These are phyloP conservation scores for Glycyrrhiza uralensis DNA, from an alignment of 306 rosid species.

Conservation along the genomic window DNA sequence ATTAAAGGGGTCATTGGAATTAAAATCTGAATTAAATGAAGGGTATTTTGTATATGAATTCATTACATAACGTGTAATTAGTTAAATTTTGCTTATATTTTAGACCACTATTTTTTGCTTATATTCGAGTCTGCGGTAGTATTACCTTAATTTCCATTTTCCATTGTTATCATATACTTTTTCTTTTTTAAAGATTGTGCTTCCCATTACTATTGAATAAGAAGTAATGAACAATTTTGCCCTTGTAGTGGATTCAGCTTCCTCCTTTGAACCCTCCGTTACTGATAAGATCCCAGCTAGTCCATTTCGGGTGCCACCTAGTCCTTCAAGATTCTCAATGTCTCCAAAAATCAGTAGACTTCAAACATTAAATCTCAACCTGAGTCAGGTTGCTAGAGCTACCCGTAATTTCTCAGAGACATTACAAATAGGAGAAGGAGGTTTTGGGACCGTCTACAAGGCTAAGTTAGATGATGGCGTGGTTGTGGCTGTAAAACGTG, in stretches of 20 bases:
- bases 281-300: constrained; percentile 64
- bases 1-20: no score
- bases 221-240: constrained; percentile 23
- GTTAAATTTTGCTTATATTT: no score
- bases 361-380: constrained; percentile 68
- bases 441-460: constrained; percentile 93
- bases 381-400: constrained; percentile 69
- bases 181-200: not conserved
- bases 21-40: no score
- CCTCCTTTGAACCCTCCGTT: constrained; percentile 54
- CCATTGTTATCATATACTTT: not conserved
- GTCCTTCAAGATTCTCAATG: constrained; percentile 72
- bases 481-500: constrained; percentile 84
- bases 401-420: constrained; percentile 82
- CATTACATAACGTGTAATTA: no score
- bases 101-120: no score
- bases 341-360: constrained; percentile 76
- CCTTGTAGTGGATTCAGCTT: constrained; percentile 59
- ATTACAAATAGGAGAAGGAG: constrained; percentile 79
- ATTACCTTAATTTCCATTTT: constrained; percentile 3
- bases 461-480: constrained; percentile 75
- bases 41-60: no score
- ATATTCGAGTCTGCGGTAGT: no score
- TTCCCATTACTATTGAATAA: constrained; percentile 13
- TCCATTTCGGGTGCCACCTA: constrained; percentile 78